phyloP scores from a whole-genome alignment of 2,329 filamentous ascomycete genomes.

The Aspergillus oerlinghausenensis region DNA sequence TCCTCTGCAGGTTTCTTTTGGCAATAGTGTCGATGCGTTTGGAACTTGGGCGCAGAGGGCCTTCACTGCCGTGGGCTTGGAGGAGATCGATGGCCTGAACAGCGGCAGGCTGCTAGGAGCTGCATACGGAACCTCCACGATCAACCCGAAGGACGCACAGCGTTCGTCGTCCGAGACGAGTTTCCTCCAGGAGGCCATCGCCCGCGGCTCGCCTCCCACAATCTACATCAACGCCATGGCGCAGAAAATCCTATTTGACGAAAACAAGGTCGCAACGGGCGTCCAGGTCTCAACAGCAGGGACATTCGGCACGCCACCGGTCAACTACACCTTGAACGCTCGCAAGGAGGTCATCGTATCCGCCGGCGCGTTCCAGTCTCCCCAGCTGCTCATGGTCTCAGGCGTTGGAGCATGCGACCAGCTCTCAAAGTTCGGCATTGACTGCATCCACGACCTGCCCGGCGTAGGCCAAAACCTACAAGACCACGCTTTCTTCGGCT shows the following conservation, averaged over 20 bases:
- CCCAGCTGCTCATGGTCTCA: slow-evolving; percentile 15
- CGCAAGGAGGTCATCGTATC: slow-evolving; percentile 15
- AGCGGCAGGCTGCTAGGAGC: slow-evolving; percentile 22
- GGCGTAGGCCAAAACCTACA: slow-evolving; percentile 38
- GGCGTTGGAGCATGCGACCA: slow-evolving; percentile 17
- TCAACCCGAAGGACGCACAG: slow-evolving; percentile 23
- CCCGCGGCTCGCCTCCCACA: slow-evolving; percentile 20
- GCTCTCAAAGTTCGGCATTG: slow-evolving; percentile 12
- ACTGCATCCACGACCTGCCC: slow-evolving; percentile 12
- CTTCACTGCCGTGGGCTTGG: slow-evolving; percentile 24
- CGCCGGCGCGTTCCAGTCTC: slow-evolving; percentile 9
- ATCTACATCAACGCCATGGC: slow-evolving; percentile 32
- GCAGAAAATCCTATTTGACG: slow-evolving; percentile 32
- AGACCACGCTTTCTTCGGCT: slow-evolving; percentile 37
- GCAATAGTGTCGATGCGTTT: slow-evolving; percentile 23
- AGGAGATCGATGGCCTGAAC: slow-evolving; percentile 23
- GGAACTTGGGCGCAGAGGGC: slow-evolving; percentile 24
- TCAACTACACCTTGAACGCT: slow-evolving; percentile 14
- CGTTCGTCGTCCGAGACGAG: slow-evolving; percentile 16
- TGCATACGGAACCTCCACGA: slow-evolving; percentile 25
- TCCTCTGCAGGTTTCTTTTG: slow-evolving; percentile 30
- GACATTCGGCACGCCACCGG: slow-evolving; percentile 10
- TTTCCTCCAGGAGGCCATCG: slow-evolving; percentile 22
- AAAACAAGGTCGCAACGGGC: slow-evolving; percentile 22
- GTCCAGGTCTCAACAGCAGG: slow-evolving; percentile 12